Evolutionary conservation across 2,329 filamentous ascomycete genomes (phyloP).

Genomic region (Aspergillus brunneoviolaceus): DNA sequence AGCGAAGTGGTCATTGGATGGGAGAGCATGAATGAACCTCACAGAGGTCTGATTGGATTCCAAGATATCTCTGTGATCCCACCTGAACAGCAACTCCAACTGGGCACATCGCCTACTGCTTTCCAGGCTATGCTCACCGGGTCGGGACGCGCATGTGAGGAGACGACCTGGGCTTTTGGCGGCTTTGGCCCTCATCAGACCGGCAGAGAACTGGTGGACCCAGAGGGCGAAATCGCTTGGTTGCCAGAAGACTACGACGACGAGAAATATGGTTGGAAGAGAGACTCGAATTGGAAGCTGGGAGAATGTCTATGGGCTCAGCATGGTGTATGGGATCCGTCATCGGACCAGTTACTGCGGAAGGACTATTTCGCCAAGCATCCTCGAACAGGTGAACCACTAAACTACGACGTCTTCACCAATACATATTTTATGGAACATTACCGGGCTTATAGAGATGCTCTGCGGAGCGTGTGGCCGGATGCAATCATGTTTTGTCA

Average conservation of each 20-base stretch:
- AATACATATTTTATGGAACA: conserved; percentile 89
- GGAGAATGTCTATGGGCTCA: conserved; percentile 98
- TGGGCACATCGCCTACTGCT: conserved; percentile 87
- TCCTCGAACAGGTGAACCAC: conserved; percentile 67
- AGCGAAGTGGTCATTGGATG: conserved; percentile 87
- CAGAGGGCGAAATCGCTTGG: conserved; percentile 83
- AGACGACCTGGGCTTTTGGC: conserved; percentile 91
- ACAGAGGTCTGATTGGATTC: conserved; percentile 80
- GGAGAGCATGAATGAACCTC: conserved; percentile 96
- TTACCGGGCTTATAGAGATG: conserved; percentile 72
- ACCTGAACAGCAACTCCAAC: conserved; percentile 82
- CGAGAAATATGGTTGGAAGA: conserved; percentile 82
- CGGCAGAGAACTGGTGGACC: conserved; percentile 78
- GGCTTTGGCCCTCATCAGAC: conserved; percentile 89
- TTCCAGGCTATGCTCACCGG: conserved; percentile 92
- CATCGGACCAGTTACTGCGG: conserved; percentile 70
- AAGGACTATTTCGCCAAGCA: conserved; percentile 87
- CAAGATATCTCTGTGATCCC: conserved; percentile 79
- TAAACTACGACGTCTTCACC: conserved; percentile 84
- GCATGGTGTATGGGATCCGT: conserved; percentile 90
- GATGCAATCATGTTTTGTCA: conserved; percentile 87
- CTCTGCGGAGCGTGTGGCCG: conserved; percentile 72
- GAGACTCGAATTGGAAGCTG: conserved; percentile 83
- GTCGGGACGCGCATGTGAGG: conserved; percentile 85
- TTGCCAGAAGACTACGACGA: conserved; percentile 81